Conservation (phyloP, 1,284 basidiomycete species). For the Puccinia novopanici region DNA sequence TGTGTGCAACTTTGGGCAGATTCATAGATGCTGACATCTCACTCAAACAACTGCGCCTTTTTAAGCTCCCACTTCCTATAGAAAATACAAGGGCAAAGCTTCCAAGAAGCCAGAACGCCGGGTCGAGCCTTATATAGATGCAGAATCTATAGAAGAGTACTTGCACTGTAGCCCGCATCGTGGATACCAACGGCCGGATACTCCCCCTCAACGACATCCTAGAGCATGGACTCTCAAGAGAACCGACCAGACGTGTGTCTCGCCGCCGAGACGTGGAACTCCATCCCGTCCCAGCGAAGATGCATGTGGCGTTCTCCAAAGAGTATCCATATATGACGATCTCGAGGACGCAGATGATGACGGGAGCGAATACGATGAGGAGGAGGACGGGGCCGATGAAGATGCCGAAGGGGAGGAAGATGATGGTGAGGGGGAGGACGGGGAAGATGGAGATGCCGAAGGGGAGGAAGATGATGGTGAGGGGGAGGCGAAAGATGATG, state of each 20-base stretch:
- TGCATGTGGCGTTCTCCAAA: background rate
- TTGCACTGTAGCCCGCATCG: background rate
- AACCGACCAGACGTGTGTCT: too few species aligned
- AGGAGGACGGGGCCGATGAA: background rate
- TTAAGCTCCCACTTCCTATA: background rate
- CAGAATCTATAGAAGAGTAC: background rate
- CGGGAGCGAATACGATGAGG: background rate
- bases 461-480: background rate
- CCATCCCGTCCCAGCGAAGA: background rate
- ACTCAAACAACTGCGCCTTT: background rate
- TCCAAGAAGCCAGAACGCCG: background rate
- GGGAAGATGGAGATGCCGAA: background rate
- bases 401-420: background rate
- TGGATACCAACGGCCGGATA: background rate
- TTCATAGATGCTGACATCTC: background rate
- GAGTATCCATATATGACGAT: too few species aligned
- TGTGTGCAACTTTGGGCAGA: background rate
- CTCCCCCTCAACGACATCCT: background rate
- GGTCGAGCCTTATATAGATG: background rate
- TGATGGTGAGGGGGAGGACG: background rate
- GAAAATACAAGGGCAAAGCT: background rate
- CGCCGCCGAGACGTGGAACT: background rate
- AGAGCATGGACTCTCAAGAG: background rate
- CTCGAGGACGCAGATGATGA: background rate
- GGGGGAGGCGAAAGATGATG: background rate